Percentiles rank a stretch among this genome's conserved stretches.
Evolutionary conservation across 129 eudicot genomes (phyloP).

Genomic region (Kitagawia praeruptora): DNA sequence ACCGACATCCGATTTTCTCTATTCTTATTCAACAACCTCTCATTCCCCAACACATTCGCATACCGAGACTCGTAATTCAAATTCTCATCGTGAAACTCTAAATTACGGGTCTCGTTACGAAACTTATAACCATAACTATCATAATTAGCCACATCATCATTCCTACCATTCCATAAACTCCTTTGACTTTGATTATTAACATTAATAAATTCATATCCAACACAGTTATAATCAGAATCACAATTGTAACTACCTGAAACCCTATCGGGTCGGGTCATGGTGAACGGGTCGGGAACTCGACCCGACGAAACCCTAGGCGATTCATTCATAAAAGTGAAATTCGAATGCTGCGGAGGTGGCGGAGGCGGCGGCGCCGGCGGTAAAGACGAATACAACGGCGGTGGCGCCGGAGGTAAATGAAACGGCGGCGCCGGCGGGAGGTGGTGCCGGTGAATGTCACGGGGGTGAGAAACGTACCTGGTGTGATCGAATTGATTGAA

Average conservation of each 20-base stretch:
- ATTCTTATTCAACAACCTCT: constrained; percentile 23
- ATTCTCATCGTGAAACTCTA: background rate
- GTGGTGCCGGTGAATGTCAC: constrained; percentile 11
- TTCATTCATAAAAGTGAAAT: constrained; percentile 26
- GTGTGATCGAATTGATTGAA: constrained; percentile 34
- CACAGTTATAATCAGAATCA: constrained; percentile 21
- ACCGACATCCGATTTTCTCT: constrained; percentile 26
- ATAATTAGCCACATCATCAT: constrained; percentile 15
- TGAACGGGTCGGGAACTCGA: constrained; percentile 9
- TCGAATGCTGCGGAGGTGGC: constrained; percentile 23
- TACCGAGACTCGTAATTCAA: constrained; percentile 21
- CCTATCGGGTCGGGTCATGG: constrained; percentile 22
- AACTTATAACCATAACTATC: background rate
- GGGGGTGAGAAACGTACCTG: constrained; percentile 44
- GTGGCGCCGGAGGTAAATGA: constrained; percentile 31
- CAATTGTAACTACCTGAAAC: constrained; percentile 18
- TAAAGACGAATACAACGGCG: constrained; percentile 27
- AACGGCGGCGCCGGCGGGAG: constrained; percentile 21
- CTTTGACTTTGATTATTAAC: constrained; percentile 5
- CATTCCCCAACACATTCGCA: constrained; percentile 2
- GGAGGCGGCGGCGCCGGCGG: constrained; percentile 31
- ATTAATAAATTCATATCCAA: constrained; percentile 26
- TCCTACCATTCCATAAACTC: background rate
- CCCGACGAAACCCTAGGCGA: constrained; percentile 33
- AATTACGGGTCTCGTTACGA: constrained; percentile 2